Evolutionary conservation across 1,284 basidiomycete genomes (phyloP).

Genomic region (Anthracocystis panici-leucophaei): DNA sequence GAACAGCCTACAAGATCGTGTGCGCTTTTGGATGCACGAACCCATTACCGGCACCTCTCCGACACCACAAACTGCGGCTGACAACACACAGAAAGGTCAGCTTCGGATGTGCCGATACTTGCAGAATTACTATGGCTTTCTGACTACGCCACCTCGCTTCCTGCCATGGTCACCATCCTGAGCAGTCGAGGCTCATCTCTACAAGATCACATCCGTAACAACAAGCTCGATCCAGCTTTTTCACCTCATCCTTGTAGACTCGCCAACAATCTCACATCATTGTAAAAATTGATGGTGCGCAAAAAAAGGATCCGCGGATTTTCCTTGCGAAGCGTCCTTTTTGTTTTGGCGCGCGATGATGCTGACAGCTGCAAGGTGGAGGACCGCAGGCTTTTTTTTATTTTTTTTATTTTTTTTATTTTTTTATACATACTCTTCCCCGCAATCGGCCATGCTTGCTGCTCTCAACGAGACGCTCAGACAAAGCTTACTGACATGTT

Average conservation of each 20-base stretch:
- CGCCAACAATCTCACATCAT: constrained; percentile 6
- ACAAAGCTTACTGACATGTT: not conserved
- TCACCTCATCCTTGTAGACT: not conserved
- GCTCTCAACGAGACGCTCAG: not conserved
- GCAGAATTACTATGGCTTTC: constrained; percentile 46
- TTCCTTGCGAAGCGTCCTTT: not conserved
- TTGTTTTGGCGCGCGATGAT: constrained; percentile 38
- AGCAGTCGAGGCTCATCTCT: not conserved
- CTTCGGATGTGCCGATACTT: constrained; percentile 18
- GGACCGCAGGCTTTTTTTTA: constrained; percentile 7
- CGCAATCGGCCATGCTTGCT: constrained; percentile 8
- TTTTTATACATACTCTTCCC: constrained; percentile 5
- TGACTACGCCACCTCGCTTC: constrained; percentile 23
- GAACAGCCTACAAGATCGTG: constrained; percentile 17
- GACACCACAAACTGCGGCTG: not conserved
- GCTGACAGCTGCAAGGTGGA: constrained; percentile 22
- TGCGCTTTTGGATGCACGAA: constrained; percentile 45
- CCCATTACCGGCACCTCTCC: constrained; percentile 30
- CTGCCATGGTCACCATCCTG: constrained; percentile 19
- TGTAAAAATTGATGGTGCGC: not conserved
- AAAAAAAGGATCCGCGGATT: constrained; percentile 9
- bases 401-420: too few relatives aligned
- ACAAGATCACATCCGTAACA: constrained; percentile 1
- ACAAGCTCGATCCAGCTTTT: not conserved
- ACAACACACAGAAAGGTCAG: not conserved